phyloP scores from a whole-genome alignment of 345 rosid species.

The Laguncularia racemosa region DNA sequence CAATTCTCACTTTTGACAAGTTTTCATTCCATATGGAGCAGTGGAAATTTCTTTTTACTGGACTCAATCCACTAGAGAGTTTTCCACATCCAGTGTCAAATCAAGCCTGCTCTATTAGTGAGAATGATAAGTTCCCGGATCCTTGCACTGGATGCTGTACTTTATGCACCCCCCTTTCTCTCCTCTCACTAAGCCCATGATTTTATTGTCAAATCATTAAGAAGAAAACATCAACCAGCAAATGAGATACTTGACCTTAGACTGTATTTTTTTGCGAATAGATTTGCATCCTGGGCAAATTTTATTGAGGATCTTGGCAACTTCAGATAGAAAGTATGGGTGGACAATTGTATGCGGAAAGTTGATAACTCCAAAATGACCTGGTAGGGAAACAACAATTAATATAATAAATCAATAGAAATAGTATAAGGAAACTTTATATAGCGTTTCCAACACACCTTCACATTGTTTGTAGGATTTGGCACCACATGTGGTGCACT shows the following conservation, averaged over 20 bases:
- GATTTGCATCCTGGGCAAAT: constrained; percentile 88
- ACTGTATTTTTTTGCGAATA: constrained; percentile 36
- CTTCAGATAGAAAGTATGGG: constrained; percentile 68
- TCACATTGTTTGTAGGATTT: constrained; percentile 53
- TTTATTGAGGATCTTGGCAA: constrained; percentile 54
- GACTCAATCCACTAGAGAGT: constrained; percentile 73
- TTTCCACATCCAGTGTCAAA: constrained; percentile 81
- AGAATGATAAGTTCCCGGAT: constrained; percentile 91
- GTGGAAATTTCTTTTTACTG: constrained; percentile 64
- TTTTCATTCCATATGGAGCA: constrained; percentile 64
- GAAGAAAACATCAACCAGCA: constrained; percentile 5
- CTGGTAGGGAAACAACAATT: constrained; percentile 25
- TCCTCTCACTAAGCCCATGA: not conserved
- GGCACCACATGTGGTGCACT: constrained; percentile 68
- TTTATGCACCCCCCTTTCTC: not conserved
- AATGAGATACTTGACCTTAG: constrained; percentile 45
- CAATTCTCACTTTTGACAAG: constrained; percentile 30
- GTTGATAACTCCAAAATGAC: constrained; percentile 73
- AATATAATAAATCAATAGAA: not conserved
- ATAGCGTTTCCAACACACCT: constrained; percentile 37
- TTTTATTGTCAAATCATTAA: not conserved
- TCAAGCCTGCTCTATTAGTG: constrained; percentile 79
- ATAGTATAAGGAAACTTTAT: not conserved
- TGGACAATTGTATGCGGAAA: constrained; percentile 46
- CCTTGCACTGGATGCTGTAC: constrained; percentile 53